A percentile compares a stretch with the other conserved stretches of the same genome.
These are phyloP conservation scores for Sphagnum tenellum DNA, from an alignment of 225 moss, liverwort and hornwort species.

Conservation along the genomic window DNA sequence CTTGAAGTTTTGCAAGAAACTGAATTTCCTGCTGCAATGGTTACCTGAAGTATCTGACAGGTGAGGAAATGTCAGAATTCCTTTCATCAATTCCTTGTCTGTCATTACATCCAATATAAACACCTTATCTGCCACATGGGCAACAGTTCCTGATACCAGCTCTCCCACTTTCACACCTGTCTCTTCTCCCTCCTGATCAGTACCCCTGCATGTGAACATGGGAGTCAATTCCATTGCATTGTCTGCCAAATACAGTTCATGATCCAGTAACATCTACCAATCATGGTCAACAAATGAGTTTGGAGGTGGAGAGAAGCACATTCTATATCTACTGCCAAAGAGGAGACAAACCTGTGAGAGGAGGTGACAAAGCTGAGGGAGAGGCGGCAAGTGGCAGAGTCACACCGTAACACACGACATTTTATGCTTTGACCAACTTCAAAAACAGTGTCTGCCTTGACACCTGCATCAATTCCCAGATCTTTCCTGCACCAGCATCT, in stretches of 20 bases:
- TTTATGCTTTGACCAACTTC: slow-evolving; percentile 77
- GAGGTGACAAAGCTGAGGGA: slow-evolving; percentile 71
- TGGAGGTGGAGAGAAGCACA: too few species aligned
- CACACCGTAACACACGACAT: slow-evolving; percentile 72
- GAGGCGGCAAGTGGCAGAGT: slow-evolving; percentile 54
- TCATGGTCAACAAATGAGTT: too few species aligned
- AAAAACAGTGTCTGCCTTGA: slow-evolving; percentile 49
- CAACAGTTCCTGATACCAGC: slow-evolving; percentile 57
- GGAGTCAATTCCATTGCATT: neutral
- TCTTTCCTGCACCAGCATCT: slow-evolving; percentile 37
- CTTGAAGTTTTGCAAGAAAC: too few species aligned
- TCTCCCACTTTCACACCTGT: slow-evolving; percentile 39
- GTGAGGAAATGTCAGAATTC: slow-evolving; percentile 50
- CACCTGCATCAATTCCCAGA: slow-evolving; percentile 55
- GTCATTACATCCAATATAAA: slow-evolving; percentile 55
- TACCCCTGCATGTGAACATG: slow-evolving; percentile 18
- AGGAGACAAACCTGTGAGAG: slow-evolving; percentile 22
- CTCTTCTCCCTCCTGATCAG: slow-evolving; percentile 24
- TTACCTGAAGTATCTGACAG: slow-evolving; percentile 74
- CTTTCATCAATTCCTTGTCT: slow-evolving; percentile 36
- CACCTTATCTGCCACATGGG: slow-evolving; percentile 44
- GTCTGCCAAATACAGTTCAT: neutral
- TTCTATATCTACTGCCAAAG: neutral
- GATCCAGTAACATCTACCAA: neutral
- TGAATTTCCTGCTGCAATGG: too few species aligned